A percentile compares a stretch with the other conserved stretches of the same genome.
phyloP scores from a whole-genome alignment of 257 asterid genomes.

The Jasminum sambac region DNA sequence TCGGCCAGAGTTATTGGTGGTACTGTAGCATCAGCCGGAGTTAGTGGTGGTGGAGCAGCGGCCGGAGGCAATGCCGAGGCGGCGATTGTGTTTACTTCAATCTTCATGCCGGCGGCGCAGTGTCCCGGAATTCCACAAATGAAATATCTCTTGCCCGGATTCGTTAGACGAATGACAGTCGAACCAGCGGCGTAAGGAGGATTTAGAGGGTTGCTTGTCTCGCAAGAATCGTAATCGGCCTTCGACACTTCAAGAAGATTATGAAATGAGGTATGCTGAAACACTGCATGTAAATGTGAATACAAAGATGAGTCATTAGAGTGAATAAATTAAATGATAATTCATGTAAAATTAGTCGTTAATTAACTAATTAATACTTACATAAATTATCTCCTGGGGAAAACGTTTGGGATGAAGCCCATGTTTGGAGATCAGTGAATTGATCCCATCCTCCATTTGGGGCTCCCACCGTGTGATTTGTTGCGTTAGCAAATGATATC shows the following conservation, averaged over 20 bases:
- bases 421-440: slow-evolving; percentile 38
- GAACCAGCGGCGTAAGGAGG: slow-evolving; percentile 44
- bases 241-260: slow-evolving; percentile 58
- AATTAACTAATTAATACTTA: slow-evolving; percentile 30
- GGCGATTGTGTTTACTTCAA: slow-evolving; percentile 41
- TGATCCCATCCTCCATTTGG: slow-evolving; percentile 65
- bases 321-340: too few relatives aligned
- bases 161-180: slow-evolving; percentile 42
- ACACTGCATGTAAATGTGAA: slow-evolving; percentile 52
- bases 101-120: slow-evolving; percentile 73
- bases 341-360: too few relatives aligned
- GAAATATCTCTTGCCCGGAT: slow-evolving; percentile 67
- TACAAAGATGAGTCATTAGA: background rate
- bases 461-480: slow-evolving; percentile 56
- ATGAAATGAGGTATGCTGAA: slow-evolving; percentile 47
- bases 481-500: slow-evolving; percentile 39
- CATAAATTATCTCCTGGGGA: slow-evolving; percentile 52
- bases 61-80: slow-evolving; percentile 28
- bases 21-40: too few relatives aligned
- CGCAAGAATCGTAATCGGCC: slow-evolving; percentile 58
- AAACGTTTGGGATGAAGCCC: slow-evolving; percentile 54
- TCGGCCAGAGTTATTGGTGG: slow-evolving; percentile 10
- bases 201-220: slow-evolving; percentile 37
- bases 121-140: slow-evolving; percentile 59
- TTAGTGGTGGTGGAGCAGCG: slow-evolving; percentile 1